A percentile compares a stretch with the other conserved stretches of the same genome.
Evolutionary conservation across 495 filamentous ascomycete genomes (phyloP).

Genomic region (Geoglossum glabrum): DNA sequence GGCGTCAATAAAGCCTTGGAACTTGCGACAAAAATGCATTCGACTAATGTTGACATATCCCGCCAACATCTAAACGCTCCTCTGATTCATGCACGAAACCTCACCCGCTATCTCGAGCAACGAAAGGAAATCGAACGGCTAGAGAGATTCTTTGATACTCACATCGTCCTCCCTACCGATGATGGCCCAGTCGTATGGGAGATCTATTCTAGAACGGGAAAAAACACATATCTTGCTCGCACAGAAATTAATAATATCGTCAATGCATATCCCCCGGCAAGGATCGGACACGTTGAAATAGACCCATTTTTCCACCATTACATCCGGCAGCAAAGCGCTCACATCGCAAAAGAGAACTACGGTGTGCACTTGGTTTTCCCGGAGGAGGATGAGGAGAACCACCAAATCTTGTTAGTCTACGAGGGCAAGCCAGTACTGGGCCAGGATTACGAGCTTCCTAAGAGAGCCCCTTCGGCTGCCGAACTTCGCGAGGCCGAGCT

Average conservation of each 20-base stretch:
- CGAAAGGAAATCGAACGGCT: conserved; percentile 57
- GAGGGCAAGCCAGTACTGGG: conserved; percentile 41
- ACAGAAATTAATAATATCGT: conserved; percentile 65
- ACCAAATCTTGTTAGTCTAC: conserved; percentile 65
- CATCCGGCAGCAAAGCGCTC: conserved; percentile 40
- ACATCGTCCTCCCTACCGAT: conserved; percentile 53
- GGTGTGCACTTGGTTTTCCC: conserved; percentile 67
- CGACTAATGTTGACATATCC: conserved; percentile 55
- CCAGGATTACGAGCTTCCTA: conserved; percentile 45
- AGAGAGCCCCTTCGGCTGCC: conserved; percentile 33
- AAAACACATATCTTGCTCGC: conserved; percentile 61
- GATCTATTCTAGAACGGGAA: conserved; percentile 64
- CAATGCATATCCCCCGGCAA: conserved; percentile 56
- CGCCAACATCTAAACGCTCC: conserved; percentile 55
- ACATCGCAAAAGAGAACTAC: conserved; percentile 45
- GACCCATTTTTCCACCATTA: conserved; percentile 78
- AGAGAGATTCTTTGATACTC: conserved; percentile 54
- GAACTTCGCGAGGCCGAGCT: conserved; percentile 48
- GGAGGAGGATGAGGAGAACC: conserved; percentile 27
- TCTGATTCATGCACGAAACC: conserved; percentile 55
- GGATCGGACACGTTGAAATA: conserved; percentile 45
- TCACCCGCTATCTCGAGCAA: conserved; percentile 66
- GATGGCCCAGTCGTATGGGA: conserved; percentile 57
- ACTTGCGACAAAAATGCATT: conserved; percentile 63
- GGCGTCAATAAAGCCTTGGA: conserved; percentile 65